A percentile compares a stretch with the other conserved stretches of the same genome.
Evolutionary conservation across 2,329 filamentous ascomycete genomes (phyloP).

Genomic region (Ceratocystis ficicola): DNA sequence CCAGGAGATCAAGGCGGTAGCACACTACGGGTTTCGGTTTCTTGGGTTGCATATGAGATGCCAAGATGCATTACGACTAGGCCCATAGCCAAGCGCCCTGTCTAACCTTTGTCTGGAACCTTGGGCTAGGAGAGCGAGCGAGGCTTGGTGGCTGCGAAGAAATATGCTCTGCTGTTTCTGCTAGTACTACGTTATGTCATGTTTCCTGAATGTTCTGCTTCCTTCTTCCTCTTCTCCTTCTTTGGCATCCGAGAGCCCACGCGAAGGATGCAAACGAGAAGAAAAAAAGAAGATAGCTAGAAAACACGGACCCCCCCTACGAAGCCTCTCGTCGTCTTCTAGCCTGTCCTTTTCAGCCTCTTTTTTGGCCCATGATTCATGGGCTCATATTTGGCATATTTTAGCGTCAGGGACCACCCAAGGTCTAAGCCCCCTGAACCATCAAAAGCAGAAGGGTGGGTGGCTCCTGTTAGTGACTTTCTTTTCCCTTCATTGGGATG

Average conservation of each 20-base stretch:
- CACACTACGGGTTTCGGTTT: neutral
- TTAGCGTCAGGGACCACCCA: neutral
- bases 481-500: neutral
- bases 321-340: neutral
- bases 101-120: neutral
- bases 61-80: constrained; percentile 1
- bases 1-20: neutral
- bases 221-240: neutral
- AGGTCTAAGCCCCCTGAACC: neutral
- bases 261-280: neutral
- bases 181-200: too few species aligned
- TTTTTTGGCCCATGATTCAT: neutral
- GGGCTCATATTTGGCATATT: neutral
- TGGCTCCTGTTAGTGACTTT: neutral
- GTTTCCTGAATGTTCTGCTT: too few species aligned
- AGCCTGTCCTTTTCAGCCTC: neutral
- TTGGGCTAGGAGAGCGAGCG: neutral
- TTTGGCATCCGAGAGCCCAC: neutral
- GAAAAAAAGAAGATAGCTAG: neutral
- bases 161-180: too few species aligned
- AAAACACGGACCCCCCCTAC: constrained; percentile 8
- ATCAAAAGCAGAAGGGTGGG: neutral
- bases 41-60: neutral
- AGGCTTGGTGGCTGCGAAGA: neutral
- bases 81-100: constrained; percentile 1